Evolutionary conservation across 495 filamentous ascomycete species (phyloP).

Genomic region (Platismatia glauca): DNA sequence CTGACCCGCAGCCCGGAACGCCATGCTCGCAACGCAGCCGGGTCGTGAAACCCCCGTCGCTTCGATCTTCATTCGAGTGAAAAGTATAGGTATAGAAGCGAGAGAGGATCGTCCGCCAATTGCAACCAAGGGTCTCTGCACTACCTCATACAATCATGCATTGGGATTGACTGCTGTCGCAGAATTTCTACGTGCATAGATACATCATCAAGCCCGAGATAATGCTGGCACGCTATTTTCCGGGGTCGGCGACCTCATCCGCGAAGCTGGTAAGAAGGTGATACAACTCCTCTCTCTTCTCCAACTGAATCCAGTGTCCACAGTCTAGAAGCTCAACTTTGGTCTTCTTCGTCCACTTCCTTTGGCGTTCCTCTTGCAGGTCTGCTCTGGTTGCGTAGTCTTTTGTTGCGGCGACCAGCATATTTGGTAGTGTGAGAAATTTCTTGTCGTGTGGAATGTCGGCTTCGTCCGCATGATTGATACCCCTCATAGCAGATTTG

Average conservation of each 20-base stretch:
- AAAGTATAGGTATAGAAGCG: too few species aligned
- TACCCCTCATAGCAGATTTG: not conserved
- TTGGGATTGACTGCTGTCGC: too few species aligned
- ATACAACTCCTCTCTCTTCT: not conserved
- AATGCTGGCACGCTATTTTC: not conserved
- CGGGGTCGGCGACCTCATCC: not conserved
- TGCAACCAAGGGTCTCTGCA: too few species aligned
- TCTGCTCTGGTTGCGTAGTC: slow-evolving; percentile 2
- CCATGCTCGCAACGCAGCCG: too few species aligned
- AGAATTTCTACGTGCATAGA: too few species aligned
- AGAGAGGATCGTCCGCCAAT: too few species aligned
- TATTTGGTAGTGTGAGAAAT: not conserved
- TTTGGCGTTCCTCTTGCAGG: not conserved
- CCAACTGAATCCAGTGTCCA: slow-evolving; percentile 7
- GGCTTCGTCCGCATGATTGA: slow-evolving; percentile 2
- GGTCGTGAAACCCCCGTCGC: too few species aligned
- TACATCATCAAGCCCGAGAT: not conserved
- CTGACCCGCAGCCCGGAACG: too few species aligned
- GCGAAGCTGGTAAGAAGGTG: not conserved
- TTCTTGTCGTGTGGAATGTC: not conserved
- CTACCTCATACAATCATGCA: too few species aligned
- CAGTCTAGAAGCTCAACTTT: slow-evolving; percentile 1
- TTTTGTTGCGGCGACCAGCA: not conserved
- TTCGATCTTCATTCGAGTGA: too few species aligned
- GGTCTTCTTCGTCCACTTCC: not conserved